Evolutionary conservation across 78 protist species (phyloP), one percentile per base, ranked within the genome.

Genomic region (Planoprotostelium fungivorum): DNA sequence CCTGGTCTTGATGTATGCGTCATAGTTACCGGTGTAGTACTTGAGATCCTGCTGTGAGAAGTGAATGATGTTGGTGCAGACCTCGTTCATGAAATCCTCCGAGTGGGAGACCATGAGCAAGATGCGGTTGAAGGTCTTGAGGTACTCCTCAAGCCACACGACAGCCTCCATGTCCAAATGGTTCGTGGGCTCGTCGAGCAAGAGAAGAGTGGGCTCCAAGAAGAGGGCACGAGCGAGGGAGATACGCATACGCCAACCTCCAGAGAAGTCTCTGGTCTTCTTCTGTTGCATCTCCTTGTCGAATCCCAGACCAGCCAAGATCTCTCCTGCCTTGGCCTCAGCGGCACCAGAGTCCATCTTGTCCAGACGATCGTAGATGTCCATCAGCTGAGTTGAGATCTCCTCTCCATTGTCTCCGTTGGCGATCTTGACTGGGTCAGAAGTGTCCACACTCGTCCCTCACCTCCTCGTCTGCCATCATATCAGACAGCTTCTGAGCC

Each of bases 181-280:
- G 51, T 96, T 96, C 0, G 97, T 96, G 38, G 99, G 99, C 88
- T 97, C 99, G 86, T 97, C 99, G 35, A 97, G 94, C 37, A 97
- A 90, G 0, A 97, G 89, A 0, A 95, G 35, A 0, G 93, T 38
- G 36, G 98, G 97, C 86, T 83, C 90, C 35, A 94, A 87, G 34
- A 94, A 96, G 10, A 96, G 91, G 31, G 97, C 98, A 28, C 94
- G 93, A 0, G 98, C 98, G 9, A 97, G 91, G 35, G 98, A 84
- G 38, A 97, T 94, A 36, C 98, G 92, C 98, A 97, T 97, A 35
- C 98, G 87, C 96, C 96, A 94, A 90, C 97, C 97, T 73, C 99
- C 98, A 34, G 98, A 95, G 37, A 97, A 90, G 83, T 93, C 96
- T 83, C 90, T 63, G 0, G 95, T 94, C 90, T 34, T 86, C 88